Base-by-base conservation (phyloP, 345 rosid genomes). In the Clausena lansium region DNA sequence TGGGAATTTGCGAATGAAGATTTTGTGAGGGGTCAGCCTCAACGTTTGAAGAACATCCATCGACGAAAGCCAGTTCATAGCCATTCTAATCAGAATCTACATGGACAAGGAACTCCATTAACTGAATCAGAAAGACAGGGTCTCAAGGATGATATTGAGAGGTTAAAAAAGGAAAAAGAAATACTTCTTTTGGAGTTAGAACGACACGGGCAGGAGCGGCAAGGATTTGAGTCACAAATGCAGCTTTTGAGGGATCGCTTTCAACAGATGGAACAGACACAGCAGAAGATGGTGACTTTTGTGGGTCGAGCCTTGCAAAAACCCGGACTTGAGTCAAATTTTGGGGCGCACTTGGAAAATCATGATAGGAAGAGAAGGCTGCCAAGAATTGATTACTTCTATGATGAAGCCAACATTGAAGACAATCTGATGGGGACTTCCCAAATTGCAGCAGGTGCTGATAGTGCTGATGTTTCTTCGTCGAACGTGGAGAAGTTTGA, bases 1-100 rank as follows among this genome's bases (percentile, higher is more conserved):
- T 94, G 98, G 99, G 99, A 97, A 79, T 97, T 94, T 75, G 91
- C 91, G 0, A 97, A 97, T 59, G 98, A 97, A 3, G 95, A 91
- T 75, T 97, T 97, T 45, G 50, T 93, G 6, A 89, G 92, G 86
- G 97, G 91, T 52, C 90, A 82, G 50, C 93, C 98, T 6, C 80
- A 85, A 28, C 93, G 88, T 30, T 71, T 97, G 92, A 93, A 84
- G 89, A 97, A 94, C 88, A 97, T 94, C 70, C 97, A 91, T 67
- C 86, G 98, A 81, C 85, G 94, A 60, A 97, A 94, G 85, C 98
- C 98, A 0, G 97, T 94, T 74, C 98, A 94, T 77, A 93, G 98
- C 82, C 98, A 91, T 82, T 97, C 99, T 38, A 55, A 81, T 82
- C 90, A 80, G 72, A 92, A 80, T 80, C 82, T 86, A 50, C 90